A percentile compares a stretch with the other conserved stretches of the same genome.
Evolutionary conservation across 2,329 filamentous ascomycete genomes (phyloP).

Genomic region (Xylaria sp.): DNA sequence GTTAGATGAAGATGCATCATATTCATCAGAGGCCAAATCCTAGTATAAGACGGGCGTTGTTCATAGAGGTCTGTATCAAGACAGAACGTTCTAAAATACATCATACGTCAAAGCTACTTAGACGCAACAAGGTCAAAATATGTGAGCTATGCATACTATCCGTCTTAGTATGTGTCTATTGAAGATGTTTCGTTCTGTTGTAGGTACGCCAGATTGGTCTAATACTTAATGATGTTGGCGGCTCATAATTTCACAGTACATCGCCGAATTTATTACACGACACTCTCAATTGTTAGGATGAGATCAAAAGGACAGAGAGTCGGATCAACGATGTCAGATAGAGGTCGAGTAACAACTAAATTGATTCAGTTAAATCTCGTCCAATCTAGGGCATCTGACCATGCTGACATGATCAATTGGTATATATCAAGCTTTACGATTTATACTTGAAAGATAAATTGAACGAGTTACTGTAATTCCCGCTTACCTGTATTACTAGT

Average conservation of each 20-base stretch:
- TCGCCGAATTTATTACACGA: too few relatives aligned
- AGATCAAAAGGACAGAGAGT: too few relatives aligned
- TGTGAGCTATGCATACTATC: not conserved
- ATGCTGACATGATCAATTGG: not conserved
- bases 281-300: too few relatives aligned
- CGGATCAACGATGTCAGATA: too few relatives aligned
- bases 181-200: not conserved
- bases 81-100: not conserved
- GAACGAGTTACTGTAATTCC: not conserved
- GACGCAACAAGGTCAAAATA: not conserved
- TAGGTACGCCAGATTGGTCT: not conserved
- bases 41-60: not conserved
- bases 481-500: not conserved
- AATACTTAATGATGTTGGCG: too few relatives aligned
- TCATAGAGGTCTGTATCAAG: not conserved
- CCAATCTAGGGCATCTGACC: not conserved
- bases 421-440: not conserved
- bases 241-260: too few relatives aligned
- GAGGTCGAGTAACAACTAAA: too few relatives aligned
- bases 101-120: not conserved
- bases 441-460: not conserved
- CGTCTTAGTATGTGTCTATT: not conserved
- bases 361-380: too few relatives aligned
- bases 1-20: not conserved
- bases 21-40: not conserved